A percentile compares a stretch with the other conserved stretches of the same genome.
Conservation (phyloP, 805 yeast species). For the Peterozyma toletana region DNA sequence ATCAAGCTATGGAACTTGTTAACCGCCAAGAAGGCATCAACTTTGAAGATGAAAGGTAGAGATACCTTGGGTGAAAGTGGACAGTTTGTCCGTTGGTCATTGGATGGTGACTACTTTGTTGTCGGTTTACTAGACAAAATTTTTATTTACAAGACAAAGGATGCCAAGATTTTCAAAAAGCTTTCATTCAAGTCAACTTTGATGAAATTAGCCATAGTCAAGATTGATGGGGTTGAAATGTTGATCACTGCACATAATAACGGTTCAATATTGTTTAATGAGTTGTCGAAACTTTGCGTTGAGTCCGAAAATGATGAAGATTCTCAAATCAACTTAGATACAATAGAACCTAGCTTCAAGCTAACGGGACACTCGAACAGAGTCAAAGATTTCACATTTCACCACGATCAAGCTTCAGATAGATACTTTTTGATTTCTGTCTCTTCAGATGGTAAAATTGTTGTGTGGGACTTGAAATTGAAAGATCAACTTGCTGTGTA, state of each 20-base stretch:
- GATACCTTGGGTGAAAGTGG: conserved; percentile 63
- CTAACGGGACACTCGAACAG: conserved; percentile 81
- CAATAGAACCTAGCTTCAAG: conserved; percentile 42
- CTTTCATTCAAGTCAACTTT: conserved; percentile 47
- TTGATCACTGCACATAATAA: conserved; percentile 62
- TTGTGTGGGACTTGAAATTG: conserved; percentile 71
- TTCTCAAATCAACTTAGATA: conserved; percentile 22
- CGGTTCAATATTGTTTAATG: conserved; percentile 60
- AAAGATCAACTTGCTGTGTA: conserved; percentile 86
- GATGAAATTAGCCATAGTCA: conserved; percentile 57
- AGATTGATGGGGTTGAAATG: conserved; percentile 42
- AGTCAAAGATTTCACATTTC: conserved; percentile 69
- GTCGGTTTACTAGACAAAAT: conserved; percentile 68
- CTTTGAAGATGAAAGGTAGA: conserved; percentile 61
- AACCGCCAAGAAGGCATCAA: conserved; percentile 93
- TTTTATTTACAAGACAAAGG: conserved; percentile 55
- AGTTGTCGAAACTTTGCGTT: conserved; percentile 26
- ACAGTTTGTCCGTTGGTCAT: conserved; percentile 61
- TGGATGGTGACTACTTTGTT: conserved; percentile 60
- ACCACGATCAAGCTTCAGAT: conserved; percentile 17
- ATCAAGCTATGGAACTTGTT: conserved; percentile 90
- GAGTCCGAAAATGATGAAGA: conserved; percentile 17
- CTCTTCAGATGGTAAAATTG: conserved; percentile 89
- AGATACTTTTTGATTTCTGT: conserved; percentile 63
- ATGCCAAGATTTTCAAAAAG: conserved; percentile 51